Percentiles rank a stretch among this genome's conserved stretches.
phyloP scores from a whole-genome alignment of 768 basidiomycete species.

The Holtermannia corniformis region DNA sequence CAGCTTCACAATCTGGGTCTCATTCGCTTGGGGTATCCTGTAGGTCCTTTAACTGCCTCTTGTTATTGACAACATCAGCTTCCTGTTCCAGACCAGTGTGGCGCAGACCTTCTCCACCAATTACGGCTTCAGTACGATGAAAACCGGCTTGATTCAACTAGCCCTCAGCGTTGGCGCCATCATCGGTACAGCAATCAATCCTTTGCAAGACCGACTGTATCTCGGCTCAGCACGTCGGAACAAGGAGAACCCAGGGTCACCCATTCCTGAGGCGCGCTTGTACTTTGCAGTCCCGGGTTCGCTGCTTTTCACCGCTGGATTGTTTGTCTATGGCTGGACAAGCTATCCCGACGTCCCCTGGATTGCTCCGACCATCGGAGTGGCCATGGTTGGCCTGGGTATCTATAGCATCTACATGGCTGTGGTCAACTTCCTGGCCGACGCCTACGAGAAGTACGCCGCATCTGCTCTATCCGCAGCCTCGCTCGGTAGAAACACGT shows the following conservation, averaged over 20 bases:
- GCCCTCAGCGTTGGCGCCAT: slow-evolving; percentile 4
- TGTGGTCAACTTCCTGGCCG: slow-evolving; percentile 4
- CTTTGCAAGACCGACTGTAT: slow-evolving; percentile 9
- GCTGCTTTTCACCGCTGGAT: slow-evolving; percentile 8
- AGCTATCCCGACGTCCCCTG: slow-evolving; percentile 7
- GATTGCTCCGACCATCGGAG: slow-evolving; percentile 8
- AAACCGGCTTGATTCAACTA: slow-evolving; percentile 1
- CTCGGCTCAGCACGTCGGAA: slow-evolving; percentile 1
- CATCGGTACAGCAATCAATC: slow-evolving; percentile 6
- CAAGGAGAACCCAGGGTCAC: slow-evolving; percentile 6
- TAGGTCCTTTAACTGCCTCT: neutral
- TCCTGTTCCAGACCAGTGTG: slow-evolving; percentile 7
- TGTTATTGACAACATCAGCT: neutral
- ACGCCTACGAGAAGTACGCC: slow-evolving; percentile 8
- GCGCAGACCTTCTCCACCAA: slow-evolving; percentile 4
- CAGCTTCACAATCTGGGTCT: slow-evolving; percentile 10
- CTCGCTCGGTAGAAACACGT: slow-evolving; percentile 2
- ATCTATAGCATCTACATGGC: slow-evolving; percentile 13
- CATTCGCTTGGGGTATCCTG: slow-evolving; percentile 2
- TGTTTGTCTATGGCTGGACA: slow-evolving; percentile 10
- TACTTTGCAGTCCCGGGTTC: slow-evolving; percentile 10
- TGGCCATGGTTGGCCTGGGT: slow-evolving; percentile 8
- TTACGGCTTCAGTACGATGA: slow-evolving; percentile 7
- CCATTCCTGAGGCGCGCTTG: slow-evolving; percentile 10
- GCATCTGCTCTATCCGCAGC: slow-evolving; percentile 4